phyloP scores from a whole-genome alignment of 768 basidiomycete genomes.

The Tubosaeta brunneosetosa region DNA sequence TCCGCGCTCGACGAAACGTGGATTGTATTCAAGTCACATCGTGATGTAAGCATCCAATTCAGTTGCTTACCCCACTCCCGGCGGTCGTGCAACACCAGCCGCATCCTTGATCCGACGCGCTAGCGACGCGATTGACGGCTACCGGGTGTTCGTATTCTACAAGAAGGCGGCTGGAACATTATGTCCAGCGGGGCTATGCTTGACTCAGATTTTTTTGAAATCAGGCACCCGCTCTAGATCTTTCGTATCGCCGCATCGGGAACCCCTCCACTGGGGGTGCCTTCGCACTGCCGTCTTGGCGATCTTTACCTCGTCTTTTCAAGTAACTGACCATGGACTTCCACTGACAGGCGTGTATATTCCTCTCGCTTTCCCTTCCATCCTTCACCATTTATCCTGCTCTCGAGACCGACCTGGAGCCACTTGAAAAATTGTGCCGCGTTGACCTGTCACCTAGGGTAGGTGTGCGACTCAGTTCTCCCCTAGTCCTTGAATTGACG shows the following conservation, averaged over 20 bases:
- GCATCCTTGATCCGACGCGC: not conserved
- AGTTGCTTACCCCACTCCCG: not conserved
- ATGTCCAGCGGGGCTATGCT: not conserved
- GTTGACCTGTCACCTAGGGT: conserved; percentile 34
- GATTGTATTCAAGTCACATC: conserved; percentile 56
- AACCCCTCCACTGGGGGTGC: not conserved
- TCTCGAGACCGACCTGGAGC: conserved; percentile 59
- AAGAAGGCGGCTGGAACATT: not conserved
- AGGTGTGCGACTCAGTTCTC: not conserved
- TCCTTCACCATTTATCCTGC: conserved; percentile 49
- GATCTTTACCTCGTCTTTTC: conserved; percentile 14
- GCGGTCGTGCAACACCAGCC: no score
- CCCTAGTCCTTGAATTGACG: not conserved
- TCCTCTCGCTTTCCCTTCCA: conserved; percentile 47
- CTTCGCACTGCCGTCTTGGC: conserved; percentile 13
- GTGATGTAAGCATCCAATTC: conserved; percentile 47
- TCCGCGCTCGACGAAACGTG: conserved; percentile 39
- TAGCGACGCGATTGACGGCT: not conserved
- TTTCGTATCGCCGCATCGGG: not conserved
- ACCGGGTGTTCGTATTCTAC: not conserved
- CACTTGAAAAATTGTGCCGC: conserved; percentile 51
- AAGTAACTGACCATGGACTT: conserved; percentile 12
- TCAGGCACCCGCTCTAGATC: conserved; percentile 14
- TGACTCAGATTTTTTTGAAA: conserved; percentile 4
- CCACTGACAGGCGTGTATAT: conserved; percentile 46